These are phyloP conservation scores for Akanthomyces lecanii DNA, from an alignment of 2,329 filamentous ascomycete species.

Conservation along the genomic window DNA sequence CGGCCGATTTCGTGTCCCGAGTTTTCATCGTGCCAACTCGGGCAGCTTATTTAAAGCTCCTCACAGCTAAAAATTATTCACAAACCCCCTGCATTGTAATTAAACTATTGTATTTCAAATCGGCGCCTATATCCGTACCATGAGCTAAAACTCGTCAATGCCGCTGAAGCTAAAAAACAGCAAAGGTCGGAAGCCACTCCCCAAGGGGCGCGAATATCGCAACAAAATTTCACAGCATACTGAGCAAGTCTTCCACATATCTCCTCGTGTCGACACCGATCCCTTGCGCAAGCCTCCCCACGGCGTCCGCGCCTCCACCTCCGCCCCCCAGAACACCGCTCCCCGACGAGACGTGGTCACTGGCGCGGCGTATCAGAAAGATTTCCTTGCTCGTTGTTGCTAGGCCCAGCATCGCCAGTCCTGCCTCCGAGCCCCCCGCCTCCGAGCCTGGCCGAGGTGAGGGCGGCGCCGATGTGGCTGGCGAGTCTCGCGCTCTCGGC, in stretches of 20 bases:
- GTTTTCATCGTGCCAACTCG: not conserved
- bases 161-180: not conserved
- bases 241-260: slow-evolving; percentile 70
- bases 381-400: slow-evolving; percentile 51
- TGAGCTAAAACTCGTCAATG: slow-evolving; percentile 10
- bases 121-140: not conserved
- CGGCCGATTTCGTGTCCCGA: not conserved
- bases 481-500: not conserved
- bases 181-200: not conserved
- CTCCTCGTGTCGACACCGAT: slow-evolving; percentile 73
- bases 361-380: slow-evolving; percentile 55
- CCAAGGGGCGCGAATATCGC: not conserved
- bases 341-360: slow-evolving; percentile 45
- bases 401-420: slow-evolving; percentile 17
- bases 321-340: slow-evolving; percentile 28
- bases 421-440: slow-evolving; percentile 13
- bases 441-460: slow-evolving; percentile 7
- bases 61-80: no score
- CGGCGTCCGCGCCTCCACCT: slow-evolving; percentile 39
- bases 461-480: not conserved
- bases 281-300: slow-evolving; percentile 61
- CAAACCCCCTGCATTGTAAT: not conserved
- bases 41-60: not conserved
- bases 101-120: not conserved
- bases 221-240: slow-evolving; percentile 37